Base-by-base conservation (phyloP, 2,329 filamentous ascomycete genomes). In the Fusarium penzigii region DNA sequence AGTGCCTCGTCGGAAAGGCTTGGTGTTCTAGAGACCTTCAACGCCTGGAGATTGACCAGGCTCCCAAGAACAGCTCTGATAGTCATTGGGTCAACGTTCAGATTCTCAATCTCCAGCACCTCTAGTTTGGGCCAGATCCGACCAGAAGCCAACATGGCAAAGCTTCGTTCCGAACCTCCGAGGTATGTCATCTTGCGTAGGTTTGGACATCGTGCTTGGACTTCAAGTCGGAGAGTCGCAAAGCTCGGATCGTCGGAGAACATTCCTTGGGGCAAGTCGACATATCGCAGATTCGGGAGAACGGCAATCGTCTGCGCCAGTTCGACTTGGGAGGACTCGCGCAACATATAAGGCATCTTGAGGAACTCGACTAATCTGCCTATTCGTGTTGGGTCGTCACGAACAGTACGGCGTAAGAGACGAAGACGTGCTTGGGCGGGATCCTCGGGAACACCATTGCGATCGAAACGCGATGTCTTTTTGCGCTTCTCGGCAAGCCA, bases 271-370 rank as follows among this genome's bases (percentile, higher is more conserved):
- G 93, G 93, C 8, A 97, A 80, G 71, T 97, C 93, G 60, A 96
- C 87, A 70, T 94, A 97, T 69, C 84, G 87, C 42, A 97, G 77
- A 65, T 93, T 92, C 29, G 91, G 90, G 41, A 93, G 80, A 20
- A 92, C 89, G 38, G 91, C 90, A 44, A 97, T 88, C 25, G 89
- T 90, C 46, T 92, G 85, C 10, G 93, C 92, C 44, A 97, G 82
- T 57, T 93, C 89, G 48, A 89, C 82, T 69, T 94, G 91, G 68
- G 83, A 89, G 2, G 89, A 89, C 75, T 97, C 91, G 52, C 93
- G 86, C 48, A 93, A 87, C 93, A 97, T 97, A 72, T 96, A 97
- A 7, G 93, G 91, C 53, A 91, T 86, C 76, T 96, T 96, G 65
- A 97, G 78, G 63, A 87, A 92, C 65, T 87, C 76, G 6, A 96